phyloP scores from a whole-genome alignment of 2,329 filamentous ascomycete genomes.

The Nothophaeocryptopus gaeumannii region DNA sequence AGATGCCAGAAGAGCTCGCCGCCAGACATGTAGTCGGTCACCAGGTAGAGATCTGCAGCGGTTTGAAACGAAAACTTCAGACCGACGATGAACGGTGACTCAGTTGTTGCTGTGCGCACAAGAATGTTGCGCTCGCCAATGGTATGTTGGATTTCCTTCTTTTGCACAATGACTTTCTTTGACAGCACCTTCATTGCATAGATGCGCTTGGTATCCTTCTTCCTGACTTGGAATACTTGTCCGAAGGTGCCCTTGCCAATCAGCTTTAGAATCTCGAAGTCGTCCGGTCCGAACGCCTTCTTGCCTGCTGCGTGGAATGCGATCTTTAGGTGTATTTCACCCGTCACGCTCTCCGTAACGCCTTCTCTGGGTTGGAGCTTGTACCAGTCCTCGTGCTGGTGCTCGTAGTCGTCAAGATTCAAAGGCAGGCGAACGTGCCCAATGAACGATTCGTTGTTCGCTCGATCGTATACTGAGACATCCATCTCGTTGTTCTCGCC shows the following conservation, averaged over 20 bases:
- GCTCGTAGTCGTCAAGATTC: slow-evolving; percentile 64
- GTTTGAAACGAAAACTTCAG: slow-evolving; percentile 99
- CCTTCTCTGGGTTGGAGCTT: slow-evolving; percentile 74
- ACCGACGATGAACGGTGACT: slow-evolving; percentile 96
- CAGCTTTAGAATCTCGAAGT: slow-evolving; percentile 92
- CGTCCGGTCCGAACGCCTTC: slow-evolving; percentile 88
- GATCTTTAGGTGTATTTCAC: slow-evolving; percentile 85
- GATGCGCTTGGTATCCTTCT: slow-evolving; percentile 92
- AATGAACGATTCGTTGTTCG: slow-evolving; percentile 82
- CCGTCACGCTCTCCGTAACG: slow-evolving; percentile 70
- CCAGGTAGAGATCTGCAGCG: slow-evolving; percentile 92
- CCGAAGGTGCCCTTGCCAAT: slow-evolving; percentile 98
- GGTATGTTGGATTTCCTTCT: slow-evolving; percentile 98
- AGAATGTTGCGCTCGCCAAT: slow-evolving; percentile 96
- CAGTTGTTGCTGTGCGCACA: slow-evolving; percentile 89
- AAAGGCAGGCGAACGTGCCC: slow-evolving; percentile 84
- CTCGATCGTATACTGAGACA: slow-evolving; percentile 87
- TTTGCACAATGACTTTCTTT: slow-evolving; percentile 99
- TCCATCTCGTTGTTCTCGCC: slow-evolving; percentile 87
- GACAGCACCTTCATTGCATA: slow-evolving; percentile 99
- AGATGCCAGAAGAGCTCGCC: slow-evolving; percentile 98
- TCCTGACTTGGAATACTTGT: slow-evolving; percentile 96
- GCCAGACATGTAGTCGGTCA: slow-evolving; percentile 99
- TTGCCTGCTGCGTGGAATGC: slow-evolving; percentile 83
- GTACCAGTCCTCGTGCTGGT: slow-evolving; percentile 81